Percentiles rank a stretch among this genome's conserved stretches.
Evolutionary conservation across 768 basidiomycete genomes (phyloP).

Genomic region (Suillus fuscotomentosus): DNA sequence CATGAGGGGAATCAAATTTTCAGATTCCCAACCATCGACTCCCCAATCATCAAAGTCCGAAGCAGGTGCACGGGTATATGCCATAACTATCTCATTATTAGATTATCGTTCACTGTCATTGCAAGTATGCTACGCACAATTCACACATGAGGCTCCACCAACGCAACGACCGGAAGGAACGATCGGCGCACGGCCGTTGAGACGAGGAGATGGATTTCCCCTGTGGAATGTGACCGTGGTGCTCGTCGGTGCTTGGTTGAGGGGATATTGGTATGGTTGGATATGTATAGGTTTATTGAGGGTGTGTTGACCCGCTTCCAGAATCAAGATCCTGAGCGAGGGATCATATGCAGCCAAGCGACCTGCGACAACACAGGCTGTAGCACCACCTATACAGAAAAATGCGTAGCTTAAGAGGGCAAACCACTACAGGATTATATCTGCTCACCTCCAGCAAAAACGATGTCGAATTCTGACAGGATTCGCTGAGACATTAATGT

Average conservation of each 20-base stretch:
- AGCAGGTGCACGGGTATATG: conserved; percentile 56
- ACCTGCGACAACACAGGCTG: neutral
- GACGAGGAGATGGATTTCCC: conserved; percentile 14
- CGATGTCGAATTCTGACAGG: neutral
- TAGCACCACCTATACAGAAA: neutral
- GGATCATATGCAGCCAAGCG: neutral
- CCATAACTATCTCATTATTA: conserved; percentile 30
- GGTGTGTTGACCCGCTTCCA: neutral
- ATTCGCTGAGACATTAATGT: neutral
- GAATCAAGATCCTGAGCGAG: neutral
- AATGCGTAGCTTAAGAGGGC: neutral
- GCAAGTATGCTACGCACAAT: conserved; percentile 38
- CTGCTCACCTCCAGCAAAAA: neutral
- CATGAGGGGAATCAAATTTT: conserved; percentile 24
- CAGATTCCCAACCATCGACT: conserved; percentile 25
- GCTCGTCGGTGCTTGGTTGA: neutral
- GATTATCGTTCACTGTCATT: neutral
- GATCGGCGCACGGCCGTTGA: conserved; percentile 15
- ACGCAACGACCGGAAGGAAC: conserved; percentile 26
- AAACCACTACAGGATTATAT: neutral
- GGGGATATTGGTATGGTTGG: neutral
- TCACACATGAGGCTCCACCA: conserved; percentile 40
- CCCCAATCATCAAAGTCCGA: conserved; percentile 51
- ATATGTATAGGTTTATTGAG: neutral
- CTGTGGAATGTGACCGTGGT: conserved; percentile 17